Evolutionary conservation across 1,139 yeast genomes (phyloP).

Genomic region (Saccharomyces hybrid): DNA sequence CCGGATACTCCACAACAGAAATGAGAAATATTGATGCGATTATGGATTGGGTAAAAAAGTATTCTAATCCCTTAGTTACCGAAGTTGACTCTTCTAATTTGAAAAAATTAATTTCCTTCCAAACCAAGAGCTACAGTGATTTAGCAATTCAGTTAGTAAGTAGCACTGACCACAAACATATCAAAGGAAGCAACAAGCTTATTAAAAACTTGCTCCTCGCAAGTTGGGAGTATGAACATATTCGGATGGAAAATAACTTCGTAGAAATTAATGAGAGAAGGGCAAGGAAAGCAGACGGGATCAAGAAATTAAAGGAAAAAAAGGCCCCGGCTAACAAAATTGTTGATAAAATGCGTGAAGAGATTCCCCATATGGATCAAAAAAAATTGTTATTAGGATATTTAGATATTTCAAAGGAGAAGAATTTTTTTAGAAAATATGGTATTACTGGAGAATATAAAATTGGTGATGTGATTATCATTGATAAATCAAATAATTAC

Average conservation of each 20-base stretch:
- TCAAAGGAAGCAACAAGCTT: constrained; percentile 16
- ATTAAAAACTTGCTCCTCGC: constrained; percentile 41
- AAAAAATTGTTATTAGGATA: constrained; percentile 44
- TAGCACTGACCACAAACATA: constrained; percentile 32
- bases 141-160: constrained; percentile 50
- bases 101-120: constrained; percentile 35
- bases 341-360: constrained; percentile 41
- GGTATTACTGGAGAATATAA: constrained; percentile 37
- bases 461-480: constrained; percentile 41
- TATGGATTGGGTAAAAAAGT: constrained; percentile 41
- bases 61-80: constrained; percentile 44
- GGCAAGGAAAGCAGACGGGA: constrained; percentile 37
- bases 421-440: constrained; percentile 30
- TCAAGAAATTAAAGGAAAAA: constrained; percentile 37
- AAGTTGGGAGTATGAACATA: constrained; percentile 47
- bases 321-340: constrained; percentile 37
- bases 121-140: constrained; percentile 34
- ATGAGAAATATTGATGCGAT: constrained; percentile 44
- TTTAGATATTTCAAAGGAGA: constrained; percentile 41
- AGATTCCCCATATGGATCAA: constrained; percentile 40
- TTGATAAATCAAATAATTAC: constrained; percentile 31
- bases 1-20: constrained; percentile 56
- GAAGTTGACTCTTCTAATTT: constrained; percentile 41
- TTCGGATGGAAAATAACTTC: constrained; percentile 41
- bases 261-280: constrained; percentile 37